Evolutionary conservation across 768 basidiomycete genomes (phyloP).

Genomic region (Pseudohyphozyma bogoriensis): DNA sequence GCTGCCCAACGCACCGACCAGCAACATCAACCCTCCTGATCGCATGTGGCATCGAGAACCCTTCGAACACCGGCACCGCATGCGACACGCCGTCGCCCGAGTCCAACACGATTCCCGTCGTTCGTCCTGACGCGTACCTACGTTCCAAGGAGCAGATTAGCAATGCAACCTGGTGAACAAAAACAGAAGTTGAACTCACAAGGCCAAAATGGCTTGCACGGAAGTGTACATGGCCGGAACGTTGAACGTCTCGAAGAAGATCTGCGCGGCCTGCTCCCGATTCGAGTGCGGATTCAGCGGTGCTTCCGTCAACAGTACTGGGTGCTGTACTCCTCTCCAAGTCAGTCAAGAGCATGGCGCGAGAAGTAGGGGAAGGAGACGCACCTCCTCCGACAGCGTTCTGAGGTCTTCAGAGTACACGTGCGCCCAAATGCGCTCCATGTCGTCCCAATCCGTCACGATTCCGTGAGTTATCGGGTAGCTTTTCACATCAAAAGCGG

Average conservation of each 20-base stretch:
- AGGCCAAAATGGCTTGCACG: constrained; percentile 89
- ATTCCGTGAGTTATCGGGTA: constrained; percentile 98
- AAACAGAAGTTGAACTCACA: constrained; percentile 49
- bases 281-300: constrained; percentile 94
- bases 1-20: constrained; percentile 46
- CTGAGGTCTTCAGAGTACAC: constrained; percentile 92
- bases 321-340: constrained; percentile 83
- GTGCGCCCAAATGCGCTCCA: constrained; percentile 99
- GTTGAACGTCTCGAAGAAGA: constrained; percentile 99
- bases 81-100: constrained; percentile 99
- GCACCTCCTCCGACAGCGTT: constrained; percentile 90
- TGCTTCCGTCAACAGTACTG: constrained; percentile 92
- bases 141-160: not conserved
- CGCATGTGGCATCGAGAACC: constrained; percentile 98
- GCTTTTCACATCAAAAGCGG: too few relatives aligned
- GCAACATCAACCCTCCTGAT: constrained; percentile 93
- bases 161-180: too few relatives aligned
- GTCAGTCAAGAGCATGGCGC: not conserved
- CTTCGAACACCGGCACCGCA: constrained; percentile 96
- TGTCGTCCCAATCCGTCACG: constrained; percentile 99
- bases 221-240: constrained; percentile 94
- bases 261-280: constrained; percentile 91
- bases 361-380: constrained; percentile 19
- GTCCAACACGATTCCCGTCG: constrained; percentile 97
- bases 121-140: constrained; percentile 95